phyloP scores from a whole-genome alignment of 148 eudicot genomes.

The Silene latifolia region DNA sequence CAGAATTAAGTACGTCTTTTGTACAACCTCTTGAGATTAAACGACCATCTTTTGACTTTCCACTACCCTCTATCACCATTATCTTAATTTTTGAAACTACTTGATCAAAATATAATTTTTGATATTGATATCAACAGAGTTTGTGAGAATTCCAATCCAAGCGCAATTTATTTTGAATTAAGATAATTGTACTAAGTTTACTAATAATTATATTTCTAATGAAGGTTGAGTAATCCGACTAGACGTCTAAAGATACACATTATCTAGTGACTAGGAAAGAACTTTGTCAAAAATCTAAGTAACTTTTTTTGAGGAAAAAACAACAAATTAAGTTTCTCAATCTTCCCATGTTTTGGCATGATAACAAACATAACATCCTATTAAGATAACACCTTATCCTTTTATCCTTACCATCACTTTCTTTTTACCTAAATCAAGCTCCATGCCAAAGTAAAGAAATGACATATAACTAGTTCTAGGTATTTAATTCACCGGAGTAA shows the following conservation, averaged over 20 bases:
- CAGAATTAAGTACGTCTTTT: neutral
- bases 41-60: neutral
- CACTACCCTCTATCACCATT: too few species aligned
- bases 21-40: too few species aligned
- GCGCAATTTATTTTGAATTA: too few species aligned
- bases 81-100: neutral
- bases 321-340: neutral
- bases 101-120: too few species aligned
- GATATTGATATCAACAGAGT: too few species aligned
- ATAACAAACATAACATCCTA: neutral
- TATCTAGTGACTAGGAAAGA: neutral
- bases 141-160: too few species aligned
- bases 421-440: neutral
- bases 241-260: neutral
- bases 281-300: neutral
- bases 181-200: too few species aligned
- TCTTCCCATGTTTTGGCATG: neutral
- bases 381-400: constrained; percentile 9
- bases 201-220: too few species aligned
- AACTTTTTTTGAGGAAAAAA: neutral
- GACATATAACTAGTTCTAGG: neutral
- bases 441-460: neutral
- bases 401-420: constrained; percentile 7
- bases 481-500: neutral
- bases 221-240: neutral